Evolutionary conservation across 768 basidiomycete genomes (phyloP).

Genomic region (Termitomyces sp.): DNA sequence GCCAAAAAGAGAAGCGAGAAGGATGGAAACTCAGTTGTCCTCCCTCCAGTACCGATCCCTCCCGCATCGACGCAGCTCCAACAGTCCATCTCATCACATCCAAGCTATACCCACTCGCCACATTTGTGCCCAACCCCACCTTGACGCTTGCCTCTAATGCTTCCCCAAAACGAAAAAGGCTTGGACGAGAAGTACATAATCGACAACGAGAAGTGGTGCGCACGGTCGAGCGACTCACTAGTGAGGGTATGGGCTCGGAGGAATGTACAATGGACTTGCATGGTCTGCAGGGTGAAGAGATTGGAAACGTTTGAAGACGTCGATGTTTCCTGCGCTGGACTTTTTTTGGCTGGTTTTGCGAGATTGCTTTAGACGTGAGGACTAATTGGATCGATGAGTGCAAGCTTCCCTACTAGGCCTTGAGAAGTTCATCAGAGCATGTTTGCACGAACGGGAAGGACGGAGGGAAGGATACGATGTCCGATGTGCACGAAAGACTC

Average conservation of each 20-base stretch:
- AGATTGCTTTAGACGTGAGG: slow-evolving; percentile 81
- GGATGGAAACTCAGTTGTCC: too few relatives aligned
- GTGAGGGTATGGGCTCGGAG: slow-evolving; percentile 43
- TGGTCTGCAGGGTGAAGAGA: slow-evolving; percentile 59
- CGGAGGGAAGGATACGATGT: slow-evolving; percentile 38
- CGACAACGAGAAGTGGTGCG: slow-evolving; percentile 86
- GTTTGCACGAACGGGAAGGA: slow-evolving; percentile 75
- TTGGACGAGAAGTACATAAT: slow-evolving; percentile 83
- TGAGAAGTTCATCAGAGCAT: slow-evolving; percentile 70
- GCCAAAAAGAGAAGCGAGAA: slow-evolving; percentile 45
- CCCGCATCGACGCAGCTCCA: slow-evolving; percentile 57
- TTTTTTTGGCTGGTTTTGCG: slow-evolving; percentile 62
- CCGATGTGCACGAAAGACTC: slow-evolving; percentile 52
- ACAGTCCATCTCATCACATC: slow-evolving; percentile 85
- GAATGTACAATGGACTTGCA: slow-evolving; percentile 92
- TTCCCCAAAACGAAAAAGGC: slow-evolving; percentile 67
- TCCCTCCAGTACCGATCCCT: slow-evolving; percentile 12
- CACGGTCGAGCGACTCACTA: slow-evolving; percentile 57
- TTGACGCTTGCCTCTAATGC: slow-evolving; percentile 60
- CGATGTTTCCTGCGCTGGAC: slow-evolving; percentile 64
- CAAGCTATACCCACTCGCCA: slow-evolving; percentile 82
- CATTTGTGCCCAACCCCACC: slow-evolving; percentile 81
- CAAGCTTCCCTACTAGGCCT: slow-evolving; percentile 59
- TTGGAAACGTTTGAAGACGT: slow-evolving; percentile 63
- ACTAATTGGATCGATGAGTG: slow-evolving; percentile 32